phyloP scores from a whole-genome alignment of 2,329 filamentous ascomycete species.

The Arthrobotrys iridis region DNA sequence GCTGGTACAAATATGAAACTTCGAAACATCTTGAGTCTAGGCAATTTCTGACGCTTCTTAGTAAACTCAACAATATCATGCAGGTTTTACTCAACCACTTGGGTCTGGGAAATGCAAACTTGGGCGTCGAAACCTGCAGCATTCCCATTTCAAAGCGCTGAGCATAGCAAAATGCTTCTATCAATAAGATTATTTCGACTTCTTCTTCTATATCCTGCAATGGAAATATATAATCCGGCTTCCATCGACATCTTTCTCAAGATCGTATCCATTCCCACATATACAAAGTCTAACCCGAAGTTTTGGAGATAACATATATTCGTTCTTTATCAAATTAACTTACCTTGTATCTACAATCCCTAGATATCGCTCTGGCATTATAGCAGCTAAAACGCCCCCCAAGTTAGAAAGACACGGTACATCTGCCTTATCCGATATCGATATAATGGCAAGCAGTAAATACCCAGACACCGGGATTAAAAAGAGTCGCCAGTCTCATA shows the following conservation, averaged over 20 bases:
- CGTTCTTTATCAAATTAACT: neutral
- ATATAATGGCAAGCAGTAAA: slow-evolving; percentile 19
- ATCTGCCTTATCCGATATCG: neutral
- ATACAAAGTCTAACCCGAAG: neutral
- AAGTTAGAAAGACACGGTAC: neutral
- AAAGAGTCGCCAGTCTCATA: slow-evolving; percentile 44
- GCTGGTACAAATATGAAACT: slow-evolving; percentile 45
- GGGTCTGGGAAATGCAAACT: slow-evolving; percentile 48
- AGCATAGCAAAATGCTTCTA: slow-evolving; percentile 21
- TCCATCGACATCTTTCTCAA: neutral
- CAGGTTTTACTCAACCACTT: slow-evolving; percentile 1
- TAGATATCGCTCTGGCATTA: neutral
- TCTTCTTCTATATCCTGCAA: slow-evolving; percentile 7
- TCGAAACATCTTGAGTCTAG: slow-evolving; percentile 52
- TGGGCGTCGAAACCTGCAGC: slow-evolving; percentile 46
- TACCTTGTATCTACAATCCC: neutral
- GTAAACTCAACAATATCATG: neutral
- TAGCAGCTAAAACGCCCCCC: neutral
- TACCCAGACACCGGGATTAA: slow-evolving; percentile 8
- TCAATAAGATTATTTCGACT: slow-evolving; percentile 28
- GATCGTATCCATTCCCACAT: neutral
- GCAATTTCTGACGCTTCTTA: slow-evolving; percentile 29
- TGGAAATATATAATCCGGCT: slow-evolving; percentile 30
- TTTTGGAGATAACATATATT: neutral
- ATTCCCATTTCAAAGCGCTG: slow-evolving; percentile 41